These are phyloP conservation scores for Dissoconium aciculare DNA, from an alignment of 2,329 filamentous ascomycete genomes.

Conservation along the genomic window DNA sequence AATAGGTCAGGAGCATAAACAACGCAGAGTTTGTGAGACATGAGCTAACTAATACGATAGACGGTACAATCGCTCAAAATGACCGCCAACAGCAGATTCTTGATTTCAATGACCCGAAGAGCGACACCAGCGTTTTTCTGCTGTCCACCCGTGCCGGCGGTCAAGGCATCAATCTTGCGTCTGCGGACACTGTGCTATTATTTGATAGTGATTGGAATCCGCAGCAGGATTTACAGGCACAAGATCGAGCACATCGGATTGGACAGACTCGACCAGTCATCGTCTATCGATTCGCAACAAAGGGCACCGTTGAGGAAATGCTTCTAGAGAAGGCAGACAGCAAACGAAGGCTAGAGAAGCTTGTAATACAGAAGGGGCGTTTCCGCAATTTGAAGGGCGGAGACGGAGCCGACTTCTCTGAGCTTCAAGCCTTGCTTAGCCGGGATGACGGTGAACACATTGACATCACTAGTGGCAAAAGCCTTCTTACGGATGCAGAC, in stretches of 20 bases:
- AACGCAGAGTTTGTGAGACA: too few species aligned
- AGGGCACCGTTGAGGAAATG: slow-evolving; percentile 80
- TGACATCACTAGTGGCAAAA: slow-evolving; percentile 42
- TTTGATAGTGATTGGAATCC: slow-evolving; percentile 93
- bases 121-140: slow-evolving; percentile 54
- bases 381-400: slow-evolving; percentile 43
- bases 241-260: slow-evolving; percentile 88
- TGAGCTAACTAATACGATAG: too few species aligned
- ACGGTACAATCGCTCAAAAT: slow-evolving; percentile 65
- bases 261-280: slow-evolving; percentile 86
- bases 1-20: too few species aligned
- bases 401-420: slow-evolving; percentile 31
- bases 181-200: slow-evolving; percentile 81
- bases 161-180: slow-evolving; percentile 85
- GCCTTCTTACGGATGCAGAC: slow-evolving; percentile 61
- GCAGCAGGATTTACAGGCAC: slow-evolving; percentile 89
- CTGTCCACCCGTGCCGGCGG: slow-evolving; percentile 84
- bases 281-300: slow-evolving; percentile 84
- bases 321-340: slow-evolving; percentile 77
- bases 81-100: slow-evolving; percentile 36
- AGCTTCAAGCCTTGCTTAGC: slow-evolving; percentile 32
- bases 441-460: slow-evolving; percentile 54
- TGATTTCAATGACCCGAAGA: slow-evolving; percentile 32
- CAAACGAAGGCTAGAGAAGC: slow-evolving; percentile 80
- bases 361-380: slow-evolving; percentile 88